Evolutionary conservation across 2,329 filamentous ascomycete genomes (phyloP).

Genomic region (Fusarium compactum): DNA sequence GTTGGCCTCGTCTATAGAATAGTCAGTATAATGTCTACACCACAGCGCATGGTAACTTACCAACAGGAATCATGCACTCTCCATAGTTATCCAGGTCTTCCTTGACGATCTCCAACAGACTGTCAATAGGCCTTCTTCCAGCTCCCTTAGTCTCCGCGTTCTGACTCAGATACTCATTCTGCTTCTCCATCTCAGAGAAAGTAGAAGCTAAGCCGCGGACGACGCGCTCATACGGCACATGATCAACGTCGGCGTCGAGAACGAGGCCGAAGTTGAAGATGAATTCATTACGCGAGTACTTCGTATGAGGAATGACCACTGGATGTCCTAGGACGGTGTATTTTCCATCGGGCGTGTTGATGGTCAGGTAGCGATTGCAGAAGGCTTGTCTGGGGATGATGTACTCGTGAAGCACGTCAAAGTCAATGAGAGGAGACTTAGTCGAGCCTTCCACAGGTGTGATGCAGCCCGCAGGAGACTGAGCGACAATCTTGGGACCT

Average conservation of each 20-base stretch:
- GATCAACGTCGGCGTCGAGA: constrained; percentile 74
- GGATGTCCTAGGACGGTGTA: constrained; percentile 89
- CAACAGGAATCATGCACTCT: constrained; percentile 98
- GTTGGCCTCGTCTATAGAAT: constrained; percentile 80
- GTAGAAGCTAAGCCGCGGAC: constrained; percentile 87
- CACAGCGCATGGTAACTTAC: constrained; percentile 60
- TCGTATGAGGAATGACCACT: constrained; percentile 84
- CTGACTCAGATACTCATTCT: constrained; percentile 83
- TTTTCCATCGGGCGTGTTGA: constrained; percentile 76
- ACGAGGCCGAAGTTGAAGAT: constrained; percentile 98
- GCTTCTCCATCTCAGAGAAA: constrained; percentile 91
- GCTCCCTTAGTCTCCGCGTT: constrained; percentile 63
- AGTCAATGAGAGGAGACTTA: constrained; percentile 78
- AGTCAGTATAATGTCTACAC: constrained; percentile 7
- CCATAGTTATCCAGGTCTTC: constrained; percentile 96
- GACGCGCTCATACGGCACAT: constrained; percentile 84
- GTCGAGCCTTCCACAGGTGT: constrained; percentile 57
- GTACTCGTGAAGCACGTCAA: constrained; percentile 88
- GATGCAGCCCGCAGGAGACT: constrained; percentile 72
- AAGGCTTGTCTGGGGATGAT: constrained; percentile 96
- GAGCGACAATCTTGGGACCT: constrained; percentile 73
- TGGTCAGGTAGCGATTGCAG: constrained; percentile 89
- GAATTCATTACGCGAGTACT: constrained; percentile 93
- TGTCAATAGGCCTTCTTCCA: constrained; percentile 78
- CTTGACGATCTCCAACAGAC: constrained; percentile 81